Evolutionary conservation across 2,329 filamentous ascomycete genomes (phyloP).

Genomic region (Paramyrothecium sp.): DNA sequence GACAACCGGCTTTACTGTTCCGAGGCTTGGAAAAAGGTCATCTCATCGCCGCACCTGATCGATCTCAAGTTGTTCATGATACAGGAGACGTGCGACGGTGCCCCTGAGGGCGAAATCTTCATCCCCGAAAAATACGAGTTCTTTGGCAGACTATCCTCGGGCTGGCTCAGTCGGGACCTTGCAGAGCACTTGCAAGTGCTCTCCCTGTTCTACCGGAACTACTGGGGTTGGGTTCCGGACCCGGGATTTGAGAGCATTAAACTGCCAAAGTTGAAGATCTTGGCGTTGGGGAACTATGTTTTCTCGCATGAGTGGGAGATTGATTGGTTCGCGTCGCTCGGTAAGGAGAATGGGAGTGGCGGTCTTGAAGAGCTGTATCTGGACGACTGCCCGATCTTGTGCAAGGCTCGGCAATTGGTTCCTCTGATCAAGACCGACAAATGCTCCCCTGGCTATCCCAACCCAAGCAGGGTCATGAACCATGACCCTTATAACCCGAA

Average conservation of each 20-base stretch:
- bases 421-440: neutral
- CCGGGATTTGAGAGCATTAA: slow-evolving; percentile 28
- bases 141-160: slow-evolving; percentile 11
- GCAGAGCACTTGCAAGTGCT: slow-evolving; percentile 28
- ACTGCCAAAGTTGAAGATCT: slow-evolving; percentile 36
- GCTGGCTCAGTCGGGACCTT: slow-evolving; percentile 18
- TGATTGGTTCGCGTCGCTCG: slow-evolving; percentile 41
- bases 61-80: slow-evolving; percentile 8
- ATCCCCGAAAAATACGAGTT: slow-evolving; percentile 14
- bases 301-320: slow-evolving; percentile 45
- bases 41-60: neutral
- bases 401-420: neutral
- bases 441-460: neutral
- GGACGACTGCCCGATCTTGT: slow-evolving; percentile 38
- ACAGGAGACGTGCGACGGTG: neutral
- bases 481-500: neutral
- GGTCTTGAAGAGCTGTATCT: slow-evolving; percentile 40
- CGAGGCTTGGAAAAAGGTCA: slow-evolving; percentile 5
- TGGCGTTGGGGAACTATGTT: slow-evolving; percentile 37
- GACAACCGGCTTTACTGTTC: neutral
- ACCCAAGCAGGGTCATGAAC: too few species aligned
- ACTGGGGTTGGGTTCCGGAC: slow-evolving; percentile 38
- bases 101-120: neutral
- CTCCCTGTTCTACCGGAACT: slow-evolving; percentile 32
- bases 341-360: slow-evolving; percentile 11